phyloP scores from a whole-genome alignment of 2,329 filamentous ascomycete species.

The Penicillium brevicompactum region DNA sequence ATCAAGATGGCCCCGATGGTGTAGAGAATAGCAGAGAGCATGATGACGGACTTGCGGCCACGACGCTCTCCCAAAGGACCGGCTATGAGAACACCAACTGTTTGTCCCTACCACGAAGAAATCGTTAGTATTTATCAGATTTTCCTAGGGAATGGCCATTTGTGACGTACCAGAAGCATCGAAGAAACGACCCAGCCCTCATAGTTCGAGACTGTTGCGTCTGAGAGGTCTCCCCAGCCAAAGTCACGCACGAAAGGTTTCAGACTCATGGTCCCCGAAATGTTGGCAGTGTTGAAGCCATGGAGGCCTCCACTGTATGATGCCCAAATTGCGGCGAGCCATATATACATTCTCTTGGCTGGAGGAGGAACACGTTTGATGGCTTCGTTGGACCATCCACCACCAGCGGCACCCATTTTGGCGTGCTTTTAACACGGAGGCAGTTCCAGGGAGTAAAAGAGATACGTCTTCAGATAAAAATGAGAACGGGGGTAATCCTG shows the following conservation, averaged over 20 bases:
- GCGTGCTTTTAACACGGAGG: too few species aligned
- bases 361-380: slow-evolving; percentile 17
- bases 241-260: slow-evolving; percentile 20
- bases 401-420: slow-evolving; percentile 18
- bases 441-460: background rate
- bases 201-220: slow-evolving; percentile 12
- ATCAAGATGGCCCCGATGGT: slow-evolving; percentile 23
- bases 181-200: slow-evolving; percentile 24
- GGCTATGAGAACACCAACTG: slow-evolving; percentile 17
- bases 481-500: background rate
- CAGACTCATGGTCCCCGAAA: slow-evolving; percentile 25
- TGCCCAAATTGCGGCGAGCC: slow-evolving; percentile 22
- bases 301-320: slow-evolving; percentile 24
- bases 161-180: slow-evolving; percentile 20
- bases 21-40: slow-evolving; percentile 18
- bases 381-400: slow-evolving; percentile 18
- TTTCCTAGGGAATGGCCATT: background rate
- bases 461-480: background rate
- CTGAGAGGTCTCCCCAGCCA: slow-evolving; percentile 15
- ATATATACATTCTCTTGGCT: slow-evolving; percentile 16
- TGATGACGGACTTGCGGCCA: slow-evolving; percentile 20
- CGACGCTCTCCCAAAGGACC: slow-evolving; percentile 21
- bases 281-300: slow-evolving; percentile 28
- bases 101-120: slow-evolving; percentile 14
- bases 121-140: background rate